These are phyloP conservation scores for Basipetospora sp. DNA, from an alignment of 2,329 filamentous ascomycete species.

Conservation along the genomic window DNA sequence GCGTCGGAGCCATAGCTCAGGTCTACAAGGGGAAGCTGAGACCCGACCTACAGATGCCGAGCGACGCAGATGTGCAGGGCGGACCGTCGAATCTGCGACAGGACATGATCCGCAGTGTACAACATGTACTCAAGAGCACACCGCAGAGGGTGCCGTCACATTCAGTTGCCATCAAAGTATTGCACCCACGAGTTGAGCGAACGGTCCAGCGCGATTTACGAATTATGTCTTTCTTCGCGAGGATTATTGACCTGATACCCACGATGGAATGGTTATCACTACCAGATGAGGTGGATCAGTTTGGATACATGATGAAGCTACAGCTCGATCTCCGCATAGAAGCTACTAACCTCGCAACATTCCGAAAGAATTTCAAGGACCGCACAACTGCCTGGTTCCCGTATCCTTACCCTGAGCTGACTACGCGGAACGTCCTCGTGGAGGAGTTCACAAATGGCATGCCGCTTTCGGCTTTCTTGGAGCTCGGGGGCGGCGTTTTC, in stretches of 20 bases:
- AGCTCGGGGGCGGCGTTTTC: constrained; percentile 82
- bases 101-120: constrained; percentile 67
- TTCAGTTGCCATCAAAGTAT: constrained; percentile 89
- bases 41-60: constrained; percentile 53
- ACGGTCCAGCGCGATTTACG: constrained; percentile 78
- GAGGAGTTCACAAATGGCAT: constrained; percentile 95
- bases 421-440: constrained; percentile 78
- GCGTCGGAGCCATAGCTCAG: constrained; percentile 91
- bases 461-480: constrained; percentile 75
- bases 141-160: constrained; percentile 74
- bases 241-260: constrained; percentile 68
- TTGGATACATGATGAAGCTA: constrained; percentile 97
- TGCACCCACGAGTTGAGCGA: constrained; percentile 82
- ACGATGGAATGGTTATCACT: constrained; percentile 96
- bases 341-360: constrained; percentile 73
- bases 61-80: constrained; percentile 39
- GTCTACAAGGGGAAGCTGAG: constrained; percentile 93
- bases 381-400: constrained; percentile 93
- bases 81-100: constrained; percentile 38
- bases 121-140: constrained; percentile 71
- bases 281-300: constrained; percentile 83
- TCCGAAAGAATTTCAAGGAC: constrained; percentile 79
- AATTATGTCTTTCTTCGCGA: constrained; percentile 89
- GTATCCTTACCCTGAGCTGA: constrained; percentile 83
- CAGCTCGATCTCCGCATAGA: constrained; percentile 92